These are phyloP conservation scores for Climacium dendroides DNA, from an alignment of 225 moss, liverwort and hornwort species.

Conservation along the genomic window DNA sequence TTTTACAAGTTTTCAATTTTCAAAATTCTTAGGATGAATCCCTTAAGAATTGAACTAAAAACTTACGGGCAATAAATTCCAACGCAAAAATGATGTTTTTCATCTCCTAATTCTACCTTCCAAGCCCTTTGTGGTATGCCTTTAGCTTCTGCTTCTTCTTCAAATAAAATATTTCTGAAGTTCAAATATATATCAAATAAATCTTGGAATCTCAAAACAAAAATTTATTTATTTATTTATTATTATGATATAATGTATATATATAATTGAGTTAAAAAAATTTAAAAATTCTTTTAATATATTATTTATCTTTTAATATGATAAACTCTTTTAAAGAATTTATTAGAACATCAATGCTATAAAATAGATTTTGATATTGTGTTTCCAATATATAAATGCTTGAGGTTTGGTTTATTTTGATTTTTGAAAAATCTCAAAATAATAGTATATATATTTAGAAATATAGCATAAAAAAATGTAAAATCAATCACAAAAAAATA, in stretches of 20 bases:
- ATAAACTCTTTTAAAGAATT: no score
- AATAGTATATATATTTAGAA: no score
- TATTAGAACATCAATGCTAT: not conserved
- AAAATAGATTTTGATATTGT: no score
- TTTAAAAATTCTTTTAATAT: not conserved
- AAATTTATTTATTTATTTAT: not conserved
- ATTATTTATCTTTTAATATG: not conserved
- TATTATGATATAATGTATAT: not conserved
- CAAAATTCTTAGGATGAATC: no score
- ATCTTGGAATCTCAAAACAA: not conserved
- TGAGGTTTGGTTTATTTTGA: not conserved
- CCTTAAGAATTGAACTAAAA: not conserved
- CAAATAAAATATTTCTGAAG: constrained; percentile 10
- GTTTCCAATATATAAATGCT: not conserved
- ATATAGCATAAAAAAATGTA: no score
- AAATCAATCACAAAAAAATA: not conserved
- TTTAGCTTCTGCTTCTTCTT: not conserved
- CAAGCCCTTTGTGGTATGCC: constrained; percentile 27
- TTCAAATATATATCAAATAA: not conserved
- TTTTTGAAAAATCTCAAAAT: not conserved
- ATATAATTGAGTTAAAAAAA: not conserved
- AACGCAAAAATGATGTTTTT: constrained; percentile 20
- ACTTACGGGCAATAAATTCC: constrained; percentile 45
- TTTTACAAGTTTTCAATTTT: not conserved
- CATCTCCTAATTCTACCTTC: constrained; percentile 30